Evolutionary conservation across 371 early-diverging fungal genomes (phyloP), one percentile per base, ranked within the genome.

Genomic region (Saksenaea oblongispora): DNA sequence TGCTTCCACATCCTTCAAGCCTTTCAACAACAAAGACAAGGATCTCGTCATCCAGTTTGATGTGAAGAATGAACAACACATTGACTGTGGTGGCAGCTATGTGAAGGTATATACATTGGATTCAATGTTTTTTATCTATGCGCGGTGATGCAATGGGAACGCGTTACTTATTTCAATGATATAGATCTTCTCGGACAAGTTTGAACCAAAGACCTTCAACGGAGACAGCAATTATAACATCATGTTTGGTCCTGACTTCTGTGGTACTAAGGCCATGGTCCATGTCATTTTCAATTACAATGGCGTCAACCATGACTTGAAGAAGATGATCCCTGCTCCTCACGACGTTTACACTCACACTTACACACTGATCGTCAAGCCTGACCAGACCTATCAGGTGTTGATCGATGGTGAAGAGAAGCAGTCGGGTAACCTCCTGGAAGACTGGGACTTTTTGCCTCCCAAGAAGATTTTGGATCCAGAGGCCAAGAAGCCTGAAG

Each of bases 51-150:
- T 96, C 61, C 98, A 98, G 82, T 96, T 93, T 74, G 95, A 96
- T 73, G 95, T 97, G 70, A 97, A 98, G 87, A 90, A 95, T 59
- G 97, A 97, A 71, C 89, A 94, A 69, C 83, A 82, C 56, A 89
- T 97, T 63, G 95, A 95, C 66, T 98, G 99, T 84, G 98, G 97
- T 68, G 99, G 99, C 59, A 95, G 97, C 57, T 98, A 98, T 82
- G 63, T 96, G 63, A 98, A 98, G 88, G 87, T 98, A 58, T 74
- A 91, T 58, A 76, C 72, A 36, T 64, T 72, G 27, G 71, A 71
- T 35, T n/a, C 28, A n/a, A 11, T 34, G n/a, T 34, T 78, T 81
- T 10, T 75, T 76, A 54, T 35, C 28, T 55, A 28, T 55, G 35
- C 51, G 35, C 58, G 11, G 9, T 35, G 7, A 34, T 31, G 34